Evolutionary conservation across 78 protist species (phyloP).

Genomic region (Tieghemostelium lacteum): DNA sequence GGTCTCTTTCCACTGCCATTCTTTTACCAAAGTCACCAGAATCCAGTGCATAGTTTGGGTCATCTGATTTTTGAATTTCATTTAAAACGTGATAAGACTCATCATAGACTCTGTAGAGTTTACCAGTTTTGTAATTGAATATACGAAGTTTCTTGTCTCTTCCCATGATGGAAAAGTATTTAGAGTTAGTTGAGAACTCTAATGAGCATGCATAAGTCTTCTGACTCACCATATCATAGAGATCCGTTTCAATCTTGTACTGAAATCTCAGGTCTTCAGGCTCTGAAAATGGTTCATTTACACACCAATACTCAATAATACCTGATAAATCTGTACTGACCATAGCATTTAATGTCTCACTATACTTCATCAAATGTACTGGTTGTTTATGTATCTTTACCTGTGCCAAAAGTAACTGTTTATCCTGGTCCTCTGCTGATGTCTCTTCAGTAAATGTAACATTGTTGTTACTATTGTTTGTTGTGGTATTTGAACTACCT

Average conservation of each 20-base stretch:
- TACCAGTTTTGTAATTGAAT: constrained; percentile 83
- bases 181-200: constrained; percentile 80
- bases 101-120: constrained; percentile 84
- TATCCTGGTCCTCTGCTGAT: background rate
- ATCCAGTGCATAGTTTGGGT: constrained; percentile 71
- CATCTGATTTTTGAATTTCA: constrained; percentile 65
- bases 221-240: constrained; percentile 84
- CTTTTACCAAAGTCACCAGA: constrained; percentile 93
- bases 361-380: constrained; percentile 73
- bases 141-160: constrained; percentile 84
- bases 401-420: background rate
- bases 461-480: background rate
- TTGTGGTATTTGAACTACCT: background rate
- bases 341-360: constrained; percentile 17
- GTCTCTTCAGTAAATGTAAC: background rate
- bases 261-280: constrained; percentile 60
- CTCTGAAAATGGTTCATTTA: constrained; percentile 13
- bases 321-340: constrained; percentile 86
- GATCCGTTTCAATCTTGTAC: constrained; percentile 94
- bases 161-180: constrained; percentile 75
- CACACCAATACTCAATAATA: constrained; percentile 88
- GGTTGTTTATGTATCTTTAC: constrained; percentile 41
- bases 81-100: constrained; percentile 65
- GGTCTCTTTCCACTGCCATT: constrained; percentile 90
- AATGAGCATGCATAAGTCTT: constrained; percentile 77